Evolutionary conservation across 208 protist genomes (phyloP).

Genomic region (Acanthamoeba quina): DNA sequence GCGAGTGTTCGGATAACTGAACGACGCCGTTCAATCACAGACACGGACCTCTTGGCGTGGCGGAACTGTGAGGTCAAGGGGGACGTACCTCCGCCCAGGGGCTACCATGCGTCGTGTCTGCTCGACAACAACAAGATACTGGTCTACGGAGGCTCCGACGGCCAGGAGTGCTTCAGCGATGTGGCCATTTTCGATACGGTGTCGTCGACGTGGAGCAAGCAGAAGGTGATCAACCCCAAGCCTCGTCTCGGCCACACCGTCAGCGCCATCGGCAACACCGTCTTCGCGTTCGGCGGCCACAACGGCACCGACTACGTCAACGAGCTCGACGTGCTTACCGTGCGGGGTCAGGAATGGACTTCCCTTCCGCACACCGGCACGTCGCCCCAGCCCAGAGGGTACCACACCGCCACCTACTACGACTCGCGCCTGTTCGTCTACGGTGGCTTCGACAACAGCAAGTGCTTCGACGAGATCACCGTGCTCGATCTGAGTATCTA

Average conservation of each 20-base stretch:
- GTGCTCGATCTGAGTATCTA: conserved; percentile 39
- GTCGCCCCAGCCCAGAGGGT: conserved; percentile 2
- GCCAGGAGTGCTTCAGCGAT: conserved; percentile 63
- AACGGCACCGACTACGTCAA: conserved; percentile 52
- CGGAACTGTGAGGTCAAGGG: conserved; percentile 10
- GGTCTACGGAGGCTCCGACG: conserved; percentile 41
- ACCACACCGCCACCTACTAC: conserved; percentile 40
- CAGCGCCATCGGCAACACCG: background rate
- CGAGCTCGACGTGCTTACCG: conserved; percentile 26
- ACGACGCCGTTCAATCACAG: background rate
- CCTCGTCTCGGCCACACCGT: conserved; percentile 27
- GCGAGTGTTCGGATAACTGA: too few species aligned
- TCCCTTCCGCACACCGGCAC: conserved; percentile 24
- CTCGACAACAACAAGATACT: conserved; percentile 46
- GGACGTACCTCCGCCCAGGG: conserved; percentile 11
- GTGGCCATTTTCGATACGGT: conserved; percentile 21
- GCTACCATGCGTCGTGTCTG: background rate
- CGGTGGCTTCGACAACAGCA: conserved; percentile 31
- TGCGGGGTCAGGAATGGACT: background rate
- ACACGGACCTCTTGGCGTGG: conserved; percentile 50
- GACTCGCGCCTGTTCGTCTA: conserved; percentile 51
- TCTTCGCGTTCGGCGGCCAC: conserved; percentile 38
- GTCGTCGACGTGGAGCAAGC: background rate
- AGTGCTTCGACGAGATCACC: conserved; percentile 57
- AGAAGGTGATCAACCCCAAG: conserved; percentile 28